These are phyloP conservation scores for Gymnopilus junonius DNA, from an alignment of 768 basidiomycete genomes.

Conservation along the genomic window DNA sequence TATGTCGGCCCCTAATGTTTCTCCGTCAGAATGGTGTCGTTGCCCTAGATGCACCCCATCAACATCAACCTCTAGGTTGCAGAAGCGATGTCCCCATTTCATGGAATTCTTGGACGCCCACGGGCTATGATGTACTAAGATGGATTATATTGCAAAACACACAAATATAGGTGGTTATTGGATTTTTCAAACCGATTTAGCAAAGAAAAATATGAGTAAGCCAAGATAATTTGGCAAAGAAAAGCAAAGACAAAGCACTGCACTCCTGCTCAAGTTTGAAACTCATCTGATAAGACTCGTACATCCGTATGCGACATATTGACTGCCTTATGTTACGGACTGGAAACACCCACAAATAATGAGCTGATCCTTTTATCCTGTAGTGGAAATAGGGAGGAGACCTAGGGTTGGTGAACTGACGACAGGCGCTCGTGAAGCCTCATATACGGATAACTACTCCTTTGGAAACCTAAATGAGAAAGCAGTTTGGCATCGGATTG, in stretches of 20 bases:
- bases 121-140: not conserved
- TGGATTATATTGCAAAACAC: not conserved
- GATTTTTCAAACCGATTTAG: not conserved
- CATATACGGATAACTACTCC: not conserved
- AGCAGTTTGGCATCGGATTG: not conserved
- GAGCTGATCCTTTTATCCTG: no score
- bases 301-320: slow-evolving; percentile 11
- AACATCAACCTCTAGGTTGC: slow-evolving; percentile 28
- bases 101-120: not conserved
- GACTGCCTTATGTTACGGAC: no score
- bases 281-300: no score
- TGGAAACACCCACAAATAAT: no score
- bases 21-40: slow-evolving; percentile 28
- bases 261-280: slow-evolving; percentile 4
- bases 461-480: not conserved
- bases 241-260: not conserved
- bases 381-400: no score
- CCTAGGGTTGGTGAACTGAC: no score
- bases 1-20: slow-evolving; percentile 1
- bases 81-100: not conserved
- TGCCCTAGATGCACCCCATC: slow-evolving; percentile 34
- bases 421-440: not conserved
- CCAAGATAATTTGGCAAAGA: no score
- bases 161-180: not conserved
- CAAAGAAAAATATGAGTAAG: no score